Percentiles rank a stretch among this genome's conserved stretches.
Evolutionary conservation across 768 basidiomycete species (phyloP).

Genomic region (Lentinula raphanica): DNA sequence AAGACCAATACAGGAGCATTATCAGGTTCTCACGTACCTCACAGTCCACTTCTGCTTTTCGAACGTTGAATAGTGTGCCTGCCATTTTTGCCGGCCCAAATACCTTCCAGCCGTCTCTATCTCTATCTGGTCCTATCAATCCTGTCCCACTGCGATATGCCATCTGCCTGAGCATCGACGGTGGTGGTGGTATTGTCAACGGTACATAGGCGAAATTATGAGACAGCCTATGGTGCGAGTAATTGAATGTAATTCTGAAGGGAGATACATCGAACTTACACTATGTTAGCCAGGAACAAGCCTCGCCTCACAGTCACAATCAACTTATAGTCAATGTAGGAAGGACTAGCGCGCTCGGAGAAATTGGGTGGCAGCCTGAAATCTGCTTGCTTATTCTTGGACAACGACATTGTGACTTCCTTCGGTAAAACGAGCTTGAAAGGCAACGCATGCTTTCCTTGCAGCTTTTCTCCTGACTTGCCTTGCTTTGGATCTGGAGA

Average conservation of each 20-base stretch:
- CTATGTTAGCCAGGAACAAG: slow-evolving; percentile 43
- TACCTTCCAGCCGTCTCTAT: slow-evolving; percentile 9
- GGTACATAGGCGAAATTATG: slow-evolving; percentile 8
- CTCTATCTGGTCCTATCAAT: slow-evolving; percentile 7
- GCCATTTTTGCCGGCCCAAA: slow-evolving; percentile 2
- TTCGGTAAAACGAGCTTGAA: slow-evolving; percentile 43
- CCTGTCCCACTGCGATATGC: slow-evolving; percentile 3
- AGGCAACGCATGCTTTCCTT: slow-evolving; percentile 43
- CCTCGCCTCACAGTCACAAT: slow-evolving; percentile 45
- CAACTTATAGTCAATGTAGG: slow-evolving; percentile 53
- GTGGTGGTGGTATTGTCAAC: background rate
- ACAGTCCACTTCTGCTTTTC: background rate
- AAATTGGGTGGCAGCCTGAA: slow-evolving; percentile 49
- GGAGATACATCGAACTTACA: slow-evolving; percentile 24
- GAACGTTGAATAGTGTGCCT: slow-evolving; percentile 7
- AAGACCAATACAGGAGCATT: background rate
- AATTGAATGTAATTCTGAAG: background rate
- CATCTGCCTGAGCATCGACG: slow-evolving; percentile 4
- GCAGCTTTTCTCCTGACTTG: slow-evolving; percentile 30
- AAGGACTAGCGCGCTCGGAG: slow-evolving; percentile 49
- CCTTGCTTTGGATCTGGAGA: slow-evolving; percentile 22
- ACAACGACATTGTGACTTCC: slow-evolving; percentile 33
- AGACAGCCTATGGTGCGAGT: background rate
- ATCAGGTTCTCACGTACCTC: background rate
- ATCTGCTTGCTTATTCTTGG: slow-evolving; percentile 26